A percentile compares a stretch with the other conserved stretches of the same genome.
phyloP scores from a whole-genome alignment of 129 eudicot genomes.

The Flaveria robusta region DNA sequence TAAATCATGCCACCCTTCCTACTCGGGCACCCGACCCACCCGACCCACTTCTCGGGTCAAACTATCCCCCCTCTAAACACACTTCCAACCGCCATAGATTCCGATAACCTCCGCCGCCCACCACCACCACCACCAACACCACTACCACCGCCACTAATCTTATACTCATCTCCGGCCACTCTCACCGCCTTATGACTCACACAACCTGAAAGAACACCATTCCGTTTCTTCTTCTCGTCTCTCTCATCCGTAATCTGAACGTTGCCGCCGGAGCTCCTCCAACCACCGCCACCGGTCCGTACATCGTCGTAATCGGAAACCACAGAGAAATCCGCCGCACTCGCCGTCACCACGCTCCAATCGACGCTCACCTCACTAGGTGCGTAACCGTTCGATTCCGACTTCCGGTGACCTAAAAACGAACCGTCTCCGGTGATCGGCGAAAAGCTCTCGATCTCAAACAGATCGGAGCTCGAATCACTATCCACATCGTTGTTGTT shows the following conservation, averaged over 20 bases:
- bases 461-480: constrained; percentile 87
- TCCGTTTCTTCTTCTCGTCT: constrained; percentile 41
- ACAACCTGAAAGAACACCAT: constrained; percentile 64
- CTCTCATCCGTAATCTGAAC: constrained; percentile 26
- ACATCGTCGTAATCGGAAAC: constrained; percentile 46
- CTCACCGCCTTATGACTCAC: constrained; percentile 68
- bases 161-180: constrained; percentile 52
- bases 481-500: constrained; percentile 59
- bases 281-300: constrained; percentile 19
- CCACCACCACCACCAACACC: neutral
- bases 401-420: constrained; percentile 39
- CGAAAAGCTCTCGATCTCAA: constrained; percentile 88
- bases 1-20: constrained; percentile 27
- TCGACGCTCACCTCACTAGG: constrained; percentile 92
- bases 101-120: constrained; percentile 38
- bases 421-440: constrained; percentile 37
- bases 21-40: constrained; percentile 19
- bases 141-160: constrained; percentile 24
- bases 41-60: constrained; percentile 34
- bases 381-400: constrained; percentile 60
- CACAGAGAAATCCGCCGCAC: constrained; percentile 71
- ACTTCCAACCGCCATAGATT: constrained; percentile 37
- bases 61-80: constrained; percentile 51
- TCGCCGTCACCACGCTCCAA: constrained; percentile 93
- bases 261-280: constrained; percentile 27